phyloP scores from a whole-genome alignment of 495 filamentous ascomycete genomes.

The Aspergillus egyptiacus region DNA sequence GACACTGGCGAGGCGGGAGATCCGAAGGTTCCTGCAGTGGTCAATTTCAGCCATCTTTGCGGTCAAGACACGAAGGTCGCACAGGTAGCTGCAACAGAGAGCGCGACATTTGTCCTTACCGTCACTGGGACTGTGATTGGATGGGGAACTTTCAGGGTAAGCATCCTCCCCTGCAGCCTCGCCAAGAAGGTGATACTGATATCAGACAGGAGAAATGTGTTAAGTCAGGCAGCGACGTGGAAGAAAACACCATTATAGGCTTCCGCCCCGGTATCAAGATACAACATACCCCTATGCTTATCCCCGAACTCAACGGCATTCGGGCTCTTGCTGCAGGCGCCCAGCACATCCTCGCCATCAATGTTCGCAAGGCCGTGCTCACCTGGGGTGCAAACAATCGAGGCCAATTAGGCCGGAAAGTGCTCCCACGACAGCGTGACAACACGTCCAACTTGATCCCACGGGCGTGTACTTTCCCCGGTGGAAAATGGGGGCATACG shows the following conservation, averaged over 20 bases:
- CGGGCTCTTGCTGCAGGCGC: constrained; percentile 54
- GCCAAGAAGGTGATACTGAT: not conserved
- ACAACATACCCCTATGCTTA: constrained; percentile 40
- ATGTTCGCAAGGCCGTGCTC: constrained; percentile 55
- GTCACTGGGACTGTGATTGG: constrained; percentile 60
- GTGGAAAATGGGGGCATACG: not conserved
- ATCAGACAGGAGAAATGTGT: not conserved
- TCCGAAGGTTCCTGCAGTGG: constrained; percentile 35
- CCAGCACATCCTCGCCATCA: constrained; percentile 67
- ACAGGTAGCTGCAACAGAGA: constrained; percentile 57
- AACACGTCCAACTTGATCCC: constrained; percentile 50
- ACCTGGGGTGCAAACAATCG: constrained; percentile 71
- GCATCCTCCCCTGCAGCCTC: constrained; percentile 11
- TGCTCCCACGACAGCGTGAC: constrained; percentile 56
- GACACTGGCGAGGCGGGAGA: constrained; percentile 20
- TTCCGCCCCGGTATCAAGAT: constrained; percentile 45
- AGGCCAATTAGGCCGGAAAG: constrained; percentile 63
- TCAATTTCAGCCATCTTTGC: constrained; percentile 24
- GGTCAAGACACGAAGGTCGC: constrained; percentile 48
- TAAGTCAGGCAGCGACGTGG: constrained; percentile 24
- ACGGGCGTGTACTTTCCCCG: not conserved
- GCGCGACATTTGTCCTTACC: constrained; percentile 58
- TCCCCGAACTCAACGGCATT: constrained; percentile 57
- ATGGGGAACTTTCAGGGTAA: constrained; percentile 66
- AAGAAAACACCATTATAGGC: constrained; percentile 64